Conservation (phyloP, 1,284 basidiomycete species). For the Stygiomarasmius scandens region DNA sequence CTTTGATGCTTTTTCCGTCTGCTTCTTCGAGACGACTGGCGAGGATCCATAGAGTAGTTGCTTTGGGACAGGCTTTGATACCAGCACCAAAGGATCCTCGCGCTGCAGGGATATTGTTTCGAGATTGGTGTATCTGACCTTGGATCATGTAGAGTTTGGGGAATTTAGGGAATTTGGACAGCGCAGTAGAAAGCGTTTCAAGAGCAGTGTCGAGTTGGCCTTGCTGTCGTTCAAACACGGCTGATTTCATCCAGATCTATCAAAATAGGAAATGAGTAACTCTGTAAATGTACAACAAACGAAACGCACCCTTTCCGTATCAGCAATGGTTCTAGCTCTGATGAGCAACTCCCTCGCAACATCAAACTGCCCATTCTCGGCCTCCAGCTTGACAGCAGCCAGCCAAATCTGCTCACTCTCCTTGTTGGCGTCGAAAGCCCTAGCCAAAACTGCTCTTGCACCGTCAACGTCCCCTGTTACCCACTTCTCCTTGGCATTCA, state of each 20-base stretch:
- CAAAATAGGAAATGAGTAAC: conserved; percentile 5
- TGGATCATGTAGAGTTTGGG: conserved; percentile 97
- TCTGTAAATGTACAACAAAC: conserved; percentile 12
- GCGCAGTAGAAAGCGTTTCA: conserved; percentile 71
- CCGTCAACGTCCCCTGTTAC: conserved; percentile 84
- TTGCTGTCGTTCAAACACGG: conserved; percentile 91
- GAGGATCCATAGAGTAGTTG: conserved; percentile 86
- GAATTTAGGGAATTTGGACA: conserved; percentile 83
- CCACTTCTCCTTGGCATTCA: conserved; percentile 97
- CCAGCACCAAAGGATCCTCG: conserved; percentile 82
- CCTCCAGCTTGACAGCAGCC: conserved; percentile 94
- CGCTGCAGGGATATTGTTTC: conserved; percentile 64
- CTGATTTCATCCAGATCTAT: conserved; percentile 98
- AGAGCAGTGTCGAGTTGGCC: conserved; percentile 77
- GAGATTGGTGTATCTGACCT: conserved; percentile 82
- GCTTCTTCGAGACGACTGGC: conserved; percentile 87
- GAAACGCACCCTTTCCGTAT: conserved; percentile 81
- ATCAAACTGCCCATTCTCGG: conserved; percentile 87
- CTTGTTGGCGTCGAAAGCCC: conserved; percentile 92
- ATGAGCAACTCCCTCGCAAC: conserved; percentile 87
- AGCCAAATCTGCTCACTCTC: conserved; percentile 98
- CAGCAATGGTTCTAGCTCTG: conserved; percentile 87
- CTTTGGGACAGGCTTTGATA: conserved; percentile 82
- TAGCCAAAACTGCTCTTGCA: conserved; percentile 85
- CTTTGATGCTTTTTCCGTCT: conserved; percentile 88